Base-by-base conservation (phyloP, 2,329 filamentous ascomycete genomes). In the Aspergillus alliaceus region DNA sequence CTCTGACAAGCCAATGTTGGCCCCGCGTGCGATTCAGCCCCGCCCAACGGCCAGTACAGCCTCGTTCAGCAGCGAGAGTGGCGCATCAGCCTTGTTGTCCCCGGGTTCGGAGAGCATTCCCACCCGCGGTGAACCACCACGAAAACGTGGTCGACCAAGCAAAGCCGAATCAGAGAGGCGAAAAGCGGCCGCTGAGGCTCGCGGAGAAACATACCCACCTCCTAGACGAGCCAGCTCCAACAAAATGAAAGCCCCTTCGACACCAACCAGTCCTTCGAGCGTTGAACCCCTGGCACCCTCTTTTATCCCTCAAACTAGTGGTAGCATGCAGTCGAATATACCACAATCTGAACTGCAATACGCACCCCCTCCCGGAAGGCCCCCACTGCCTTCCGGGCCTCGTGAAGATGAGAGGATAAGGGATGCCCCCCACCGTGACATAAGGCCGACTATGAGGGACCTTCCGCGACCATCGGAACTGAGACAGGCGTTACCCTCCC, bases 121-220 rank as follows among this genome's bases (percentile, higher is more conserved):
- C 20, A 40, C 59, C 22, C 62, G 63, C 58, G 66, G 68, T 35
- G 73, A 76, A 50, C 72, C 70, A 32, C 73, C 69, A 53, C 68
- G 73, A 44, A 77, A 77, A 71, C 69, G 76, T 54, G 75, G 75
- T n/a, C 72, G 75, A 15, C 75, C 75, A 57, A 78, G 69, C 59
- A 78, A 78, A 65, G 68, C 66, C 32, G 75, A 78, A 58, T 67
- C 71, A 3, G 74, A 76, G 58, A 69, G 73, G 48, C 74, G 75
- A 32, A 74, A 67, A 57, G 66, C 69, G 24, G 68, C 66, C 44
- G 74, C 75, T 37, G 72, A 76, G 60, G 70, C 73, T 34, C 71
- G 69, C 31, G 74, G 75, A 15, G 73, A 76, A 60, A 64, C 64
- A 15, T 77, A 76, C 57, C 73, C 73, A n/a, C 67, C 72, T 14